phyloP scores from a whole-genome alignment of 768 basidiomycete genomes.

The Pisolithus orientalis region DNA sequence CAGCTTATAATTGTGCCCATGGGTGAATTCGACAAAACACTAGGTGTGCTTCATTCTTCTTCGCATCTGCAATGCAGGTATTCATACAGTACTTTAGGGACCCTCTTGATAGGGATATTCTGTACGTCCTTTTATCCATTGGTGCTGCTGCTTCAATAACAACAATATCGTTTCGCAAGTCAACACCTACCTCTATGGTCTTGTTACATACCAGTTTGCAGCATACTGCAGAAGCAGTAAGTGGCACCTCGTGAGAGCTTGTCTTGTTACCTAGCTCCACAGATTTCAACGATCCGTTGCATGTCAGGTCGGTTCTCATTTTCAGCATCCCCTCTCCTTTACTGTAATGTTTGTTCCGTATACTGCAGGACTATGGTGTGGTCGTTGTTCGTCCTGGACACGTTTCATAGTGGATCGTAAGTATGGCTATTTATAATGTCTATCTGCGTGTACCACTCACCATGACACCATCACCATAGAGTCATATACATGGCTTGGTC shows the following conservation, averaged over 20 bases:
- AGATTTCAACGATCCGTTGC: slow-evolving; percentile 13
- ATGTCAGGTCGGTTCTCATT: slow-evolving; percentile 1
- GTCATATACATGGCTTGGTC: slow-evolving; percentile 15
- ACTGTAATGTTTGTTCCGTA: background rate
- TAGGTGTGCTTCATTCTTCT: background rate
- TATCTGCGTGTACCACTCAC: background rate
- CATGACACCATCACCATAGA: background rate
- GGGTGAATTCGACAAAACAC: slow-evolving; percentile 3
- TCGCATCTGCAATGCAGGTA: background rate
- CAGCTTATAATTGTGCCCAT: background rate
- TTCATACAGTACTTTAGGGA: slow-evolving; percentile 6
- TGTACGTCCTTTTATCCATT: slow-evolving; percentile 8
- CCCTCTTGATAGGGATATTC: slow-evolving; percentile 15
- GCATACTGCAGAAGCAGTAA: slow-evolving; percentile 26
- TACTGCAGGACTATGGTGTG: slow-evolving; percentile 9
- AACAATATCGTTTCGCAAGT: slow-evolving; percentile 2
- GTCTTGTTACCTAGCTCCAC: background rate
- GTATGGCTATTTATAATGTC: background rate
- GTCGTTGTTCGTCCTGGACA: slow-evolving; percentile 14
- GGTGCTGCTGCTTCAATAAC: background rate
- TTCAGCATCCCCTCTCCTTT: background rate
- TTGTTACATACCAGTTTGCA: slow-evolving; percentile 38
- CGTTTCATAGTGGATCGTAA: slow-evolving; percentile 14
- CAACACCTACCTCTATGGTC: slow-evolving; percentile 31
- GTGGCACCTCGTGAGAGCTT: background rate